Evolutionary conservation across 2,329 filamentous ascomycete genomes (phyloP).

Genomic region (Orbilia quercus): DNA sequence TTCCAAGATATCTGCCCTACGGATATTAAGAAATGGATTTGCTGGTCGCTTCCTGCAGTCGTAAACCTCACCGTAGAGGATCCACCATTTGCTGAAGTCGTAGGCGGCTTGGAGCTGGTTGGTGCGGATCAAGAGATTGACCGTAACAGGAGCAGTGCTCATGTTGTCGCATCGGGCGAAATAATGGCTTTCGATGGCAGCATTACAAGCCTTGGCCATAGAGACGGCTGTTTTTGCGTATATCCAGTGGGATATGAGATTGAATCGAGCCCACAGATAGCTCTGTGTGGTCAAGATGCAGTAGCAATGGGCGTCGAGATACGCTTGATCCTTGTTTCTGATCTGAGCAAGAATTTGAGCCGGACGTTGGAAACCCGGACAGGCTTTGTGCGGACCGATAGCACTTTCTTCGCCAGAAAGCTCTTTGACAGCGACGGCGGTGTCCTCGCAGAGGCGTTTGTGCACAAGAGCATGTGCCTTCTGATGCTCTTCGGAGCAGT

Average conservation of each 20-base stretch:
- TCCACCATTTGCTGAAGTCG: constrained; percentile 37
- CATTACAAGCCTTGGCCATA: constrained; percentile 4
- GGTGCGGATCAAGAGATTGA: constrained; percentile 26
- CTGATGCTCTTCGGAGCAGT: constrained; percentile 4
- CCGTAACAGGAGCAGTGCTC: constrained; percentile 11
- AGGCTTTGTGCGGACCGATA: not conserved
- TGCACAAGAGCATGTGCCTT: not conserved
- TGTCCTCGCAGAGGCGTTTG: not conserved
- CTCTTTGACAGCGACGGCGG: not conserved
- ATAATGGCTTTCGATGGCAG: constrained; percentile 12
- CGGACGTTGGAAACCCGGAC: not conserved
- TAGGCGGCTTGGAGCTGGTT: constrained; percentile 19
- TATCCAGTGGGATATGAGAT: constrained; percentile 4
- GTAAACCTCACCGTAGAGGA: constrained; percentile 29
- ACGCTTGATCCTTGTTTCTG: not conserved
- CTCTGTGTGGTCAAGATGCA: not conserved
- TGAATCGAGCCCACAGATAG: constrained; percentile 18
- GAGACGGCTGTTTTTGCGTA: not conserved
- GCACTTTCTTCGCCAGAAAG: not conserved
- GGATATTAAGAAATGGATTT: constrained; percentile 13
- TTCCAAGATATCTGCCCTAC: constrained; percentile 15
- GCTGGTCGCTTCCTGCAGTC: constrained; percentile 15
- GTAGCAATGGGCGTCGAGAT: constrained; percentile 9
- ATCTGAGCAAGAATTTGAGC: not conserved
- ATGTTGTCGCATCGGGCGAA: constrained; percentile 31